Evolutionary conservation across 2,329 filamentous ascomycete genomes (phyloP).

Genomic region (Talaromyces sp.): DNA sequence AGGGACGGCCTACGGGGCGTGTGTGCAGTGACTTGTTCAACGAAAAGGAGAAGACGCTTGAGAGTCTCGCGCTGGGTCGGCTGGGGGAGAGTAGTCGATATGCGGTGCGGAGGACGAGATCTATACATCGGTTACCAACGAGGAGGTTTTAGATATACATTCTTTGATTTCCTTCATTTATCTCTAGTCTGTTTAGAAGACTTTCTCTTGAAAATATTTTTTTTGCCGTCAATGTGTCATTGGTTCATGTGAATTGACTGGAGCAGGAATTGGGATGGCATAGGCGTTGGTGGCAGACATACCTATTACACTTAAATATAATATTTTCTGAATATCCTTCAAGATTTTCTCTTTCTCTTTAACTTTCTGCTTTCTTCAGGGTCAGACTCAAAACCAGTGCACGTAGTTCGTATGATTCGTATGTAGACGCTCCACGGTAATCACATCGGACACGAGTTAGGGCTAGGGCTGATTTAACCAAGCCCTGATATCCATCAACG

Average conservation of each 20-base stretch:
- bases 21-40: slow-evolving; percentile 12
- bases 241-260: not conserved
- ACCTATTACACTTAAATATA: not conserved
- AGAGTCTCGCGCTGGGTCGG: slow-evolving; percentile 39
- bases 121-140: slow-evolving; percentile 16
- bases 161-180: not conserved
- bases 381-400: not conserved
- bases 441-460: not conserved
- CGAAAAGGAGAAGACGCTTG: slow-evolving; percentile 35
- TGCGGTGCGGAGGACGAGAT: slow-evolving; percentile 22
- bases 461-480: not conserved
- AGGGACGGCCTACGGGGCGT: slow-evolving; percentile 19
- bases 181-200: not conserved
- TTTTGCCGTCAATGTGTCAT: not conserved
- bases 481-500: not conserved
- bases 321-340: not conserved
- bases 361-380: not conserved
- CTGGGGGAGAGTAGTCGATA: slow-evolving; percentile 37
- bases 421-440: no score
- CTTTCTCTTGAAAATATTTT: not conserved
- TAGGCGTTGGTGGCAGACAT: not conserved
- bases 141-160: slow-evolving; percentile 3
- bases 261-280: not conserved
- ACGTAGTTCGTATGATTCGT: no score
- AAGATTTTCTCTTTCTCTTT: not conserved